Base-by-base conservation (phyloP, 352 stramenopile genomes). In the Phytopythium mirpurense region DNA sequence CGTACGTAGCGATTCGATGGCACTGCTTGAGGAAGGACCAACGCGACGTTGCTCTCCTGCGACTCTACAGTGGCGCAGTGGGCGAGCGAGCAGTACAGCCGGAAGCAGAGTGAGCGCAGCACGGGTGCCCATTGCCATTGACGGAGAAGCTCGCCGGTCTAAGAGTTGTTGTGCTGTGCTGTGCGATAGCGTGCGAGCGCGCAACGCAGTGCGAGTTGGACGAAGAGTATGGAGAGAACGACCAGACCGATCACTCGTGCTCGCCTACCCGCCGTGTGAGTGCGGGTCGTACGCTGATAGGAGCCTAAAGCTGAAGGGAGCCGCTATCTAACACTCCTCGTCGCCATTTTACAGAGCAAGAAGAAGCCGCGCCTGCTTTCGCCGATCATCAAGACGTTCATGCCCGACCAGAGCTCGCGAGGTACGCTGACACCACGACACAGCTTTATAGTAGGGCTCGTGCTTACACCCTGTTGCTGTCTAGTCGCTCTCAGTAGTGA, bases 111-210 rank as follows among this genome's bases (percentile, higher is more conserved):
- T 40, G n/a, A 29, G 46, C 29, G 10, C 4, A 0, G 18, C 8
- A 7, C 10, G 2, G 5, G 19, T 40, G 10, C n/a, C 29, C 14
- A 26, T 0, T 19, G 29, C 11, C 21, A 11, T 26, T 46, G n/a
- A 3, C 10, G n/a, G n/a, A n/a, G n/a, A n/a, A n/a, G n/a, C n/a
- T n/a, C n/a, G n/a, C n/a, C n/a, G n/a, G n/a, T n/a, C n/a, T n/a
- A n/a, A n/a, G n/a, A n/a, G n/a, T n/a, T n/a, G n/a, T n/a, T n/a
- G n/a, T n/a, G n/a, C n/a, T n/a, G n/a, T n/a, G n/a, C n/a, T n/a
- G n/a, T n/a, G n/a, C n/a, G n/a, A n/a, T 14, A 76, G 67, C 65
- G 26, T 49, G 53, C 31, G 60, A 76, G 38, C 49, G 62, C 18
- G 58, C 51, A 8, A 56, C 47, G 41, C 67, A 76, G 51, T 76